Base-by-base conservation (phyloP, 495 filamentous ascomycete species). In the Penicillium mononematosum region DNA sequence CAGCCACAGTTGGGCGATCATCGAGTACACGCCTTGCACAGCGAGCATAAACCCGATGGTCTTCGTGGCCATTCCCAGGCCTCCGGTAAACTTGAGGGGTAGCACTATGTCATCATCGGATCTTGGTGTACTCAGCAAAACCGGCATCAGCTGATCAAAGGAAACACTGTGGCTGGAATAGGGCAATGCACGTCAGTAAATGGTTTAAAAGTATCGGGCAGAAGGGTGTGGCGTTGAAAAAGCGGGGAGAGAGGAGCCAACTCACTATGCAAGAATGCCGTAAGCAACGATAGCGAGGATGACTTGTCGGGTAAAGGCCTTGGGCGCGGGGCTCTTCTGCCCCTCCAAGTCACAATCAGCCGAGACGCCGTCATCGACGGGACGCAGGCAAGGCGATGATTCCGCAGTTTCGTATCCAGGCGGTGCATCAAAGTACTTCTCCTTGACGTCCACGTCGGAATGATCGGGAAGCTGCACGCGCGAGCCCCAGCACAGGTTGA, bases 191-290 rank as follows among this genome's bases (percentile, higher is more conserved):
- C 36, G 70, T 75, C 63, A 75, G 68, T 59, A 57, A 61, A 59
- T 39, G 32, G 20, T 43, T 58, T 11, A 9, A 20, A 36, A 12
- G 17, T 22, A 43, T 27, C 50, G 54, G 12, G 20, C 22, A 9
- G 49, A 47, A 45, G 22, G n/a, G 14, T 49, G 50, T 34, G 58
- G 51, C 11, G 8, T 20, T n/a, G 4, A 5, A 47, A 39, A 8
- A 39, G 36, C 36, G 36, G 36, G 36, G 45, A 25, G 24, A 16
- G 22, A 29, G 59, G 54, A 39, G 53, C 50, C 58, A 56, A 88
- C 91, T 84, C 83, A 96, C 90, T 96, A 97, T 58, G 94, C 94
- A 29, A 98, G 80, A 63, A 98, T 90, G 38, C 94, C 95, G 64
- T 94, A 96, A 50, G 85, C 89, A 47, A 92, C 70, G 59, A 98